phyloP scores from a whole-genome alignment of 2,329 filamentous ascomycete genomes.

The Fonsecaea pugnacius region DNA sequence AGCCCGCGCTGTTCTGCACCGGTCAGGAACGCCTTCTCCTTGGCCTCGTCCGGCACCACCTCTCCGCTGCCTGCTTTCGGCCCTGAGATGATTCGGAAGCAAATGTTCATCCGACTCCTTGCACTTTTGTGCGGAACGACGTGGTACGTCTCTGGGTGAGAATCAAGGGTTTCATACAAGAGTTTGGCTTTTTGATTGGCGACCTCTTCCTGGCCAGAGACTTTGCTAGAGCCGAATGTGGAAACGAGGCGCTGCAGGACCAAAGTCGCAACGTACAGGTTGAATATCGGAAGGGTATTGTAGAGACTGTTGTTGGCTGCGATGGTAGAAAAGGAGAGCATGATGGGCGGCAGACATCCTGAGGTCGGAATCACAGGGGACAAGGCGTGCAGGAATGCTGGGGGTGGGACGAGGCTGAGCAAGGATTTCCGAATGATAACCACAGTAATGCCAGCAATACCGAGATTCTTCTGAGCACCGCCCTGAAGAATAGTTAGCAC shows the following conservation, averaged over 20 bases:
- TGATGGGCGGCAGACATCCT: conserved; percentile 69
- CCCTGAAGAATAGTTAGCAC: conserved; percentile 43
- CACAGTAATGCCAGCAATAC: conserved; percentile 82
- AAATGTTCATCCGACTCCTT: conserved; percentile 92
- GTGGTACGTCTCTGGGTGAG: conserved; percentile 68
- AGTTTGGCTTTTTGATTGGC: conserved; percentile 73
- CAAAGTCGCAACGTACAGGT: conserved; percentile 87
- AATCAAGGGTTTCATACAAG: conserved; percentile 79
- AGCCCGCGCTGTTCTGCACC: conserved; percentile 71
- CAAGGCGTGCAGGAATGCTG: conserved; percentile 72
- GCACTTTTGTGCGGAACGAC: conserved; percentile 76
- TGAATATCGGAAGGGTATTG: conserved; percentile 94
- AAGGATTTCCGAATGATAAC: conserved; percentile 81
- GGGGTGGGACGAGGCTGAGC: conserved; percentile 68
- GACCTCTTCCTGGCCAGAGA: conserved; percentile 75
- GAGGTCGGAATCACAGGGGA: conserved; percentile 60
- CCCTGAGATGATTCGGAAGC: conserved; percentile 72
- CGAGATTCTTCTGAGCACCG: conserved; percentile 93
- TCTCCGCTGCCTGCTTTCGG: conserved; percentile 52
- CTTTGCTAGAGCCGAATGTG: conserved; percentile 67
- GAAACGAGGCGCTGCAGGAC: conserved; percentile 77
- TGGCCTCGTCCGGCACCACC: conserved; percentile 39
- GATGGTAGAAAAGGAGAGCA: conserved; percentile 81
- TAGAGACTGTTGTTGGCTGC: conserved; percentile 94
- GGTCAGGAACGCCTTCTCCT: conserved; percentile 80